phyloP scores from a whole-genome alignment of 805 yeast species.

The Spathaspora girioi region DNA sequence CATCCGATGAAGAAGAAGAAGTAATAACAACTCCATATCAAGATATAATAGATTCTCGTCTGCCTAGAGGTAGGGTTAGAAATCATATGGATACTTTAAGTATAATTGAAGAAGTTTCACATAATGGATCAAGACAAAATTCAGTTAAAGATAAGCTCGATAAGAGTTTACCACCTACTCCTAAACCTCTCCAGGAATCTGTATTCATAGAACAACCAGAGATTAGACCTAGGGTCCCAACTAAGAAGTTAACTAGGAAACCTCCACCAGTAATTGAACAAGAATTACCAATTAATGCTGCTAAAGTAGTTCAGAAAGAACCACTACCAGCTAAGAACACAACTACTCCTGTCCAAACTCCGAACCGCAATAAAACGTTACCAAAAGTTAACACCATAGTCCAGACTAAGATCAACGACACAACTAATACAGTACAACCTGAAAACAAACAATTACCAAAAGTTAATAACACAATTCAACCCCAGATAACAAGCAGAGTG shows the following conservation, averaged over 20 bases:
- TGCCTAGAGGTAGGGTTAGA: not conserved
- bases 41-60: not conserved
- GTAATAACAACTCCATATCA: no score
- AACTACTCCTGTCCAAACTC: not conserved
- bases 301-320: not conserved
- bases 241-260: conserved; percentile 2
- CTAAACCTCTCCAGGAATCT: not conserved
- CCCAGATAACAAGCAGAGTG: not conserved
- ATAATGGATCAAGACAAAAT: conserved; percentile 25
- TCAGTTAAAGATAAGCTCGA: conserved; percentile 14
- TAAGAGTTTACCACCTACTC: conserved; percentile 11
- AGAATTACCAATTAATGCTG: not conserved
- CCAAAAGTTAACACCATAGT: not conserved
- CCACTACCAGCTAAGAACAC: not conserved
- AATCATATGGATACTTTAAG: conserved; percentile 31
- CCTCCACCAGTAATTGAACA: not conserved
- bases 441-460: not conserved
- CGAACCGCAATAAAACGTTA: not conserved
- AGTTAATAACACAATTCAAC: not conserved
- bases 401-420: not conserved
- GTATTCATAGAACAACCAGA: not conserved
- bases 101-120: conserved; percentile 39
- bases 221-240: not conserved
- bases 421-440: not conserved
- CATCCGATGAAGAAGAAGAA: conserved; percentile 15